Evolutionary conservation across 2,329 filamentous ascomycete genomes (phyloP), one percentile per base, ranked within the genome.

Genomic region (Magnaporthiopsis poae): DNA sequence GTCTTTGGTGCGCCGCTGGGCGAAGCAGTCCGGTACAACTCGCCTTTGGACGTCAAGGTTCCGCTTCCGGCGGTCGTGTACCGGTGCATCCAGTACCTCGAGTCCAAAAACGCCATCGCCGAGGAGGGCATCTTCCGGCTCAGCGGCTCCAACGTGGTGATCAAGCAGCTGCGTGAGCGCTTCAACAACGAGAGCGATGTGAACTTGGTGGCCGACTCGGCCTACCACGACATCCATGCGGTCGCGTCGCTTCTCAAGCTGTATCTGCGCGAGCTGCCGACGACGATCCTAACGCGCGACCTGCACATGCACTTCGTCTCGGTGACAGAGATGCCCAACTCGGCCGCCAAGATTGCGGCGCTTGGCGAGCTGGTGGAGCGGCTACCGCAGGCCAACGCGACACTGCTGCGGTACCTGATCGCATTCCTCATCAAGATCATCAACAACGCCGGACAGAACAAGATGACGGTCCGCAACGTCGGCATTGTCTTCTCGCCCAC

Each of bases 401-500:
- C 90, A 2, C 81, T 99, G 61, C 82, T 99, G 59, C 88, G 90
- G 72, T 92, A 96, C 69, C 80, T 99, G 66, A 91, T 94, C 63
- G 87, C 90, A 3, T 97, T 96, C 78, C 79, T 99, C 72, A 91
- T 96, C 74, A 89, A 90, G 73, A 94, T 99, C 72, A 92, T 97
- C 74, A 92, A 95, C 77, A 92, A 97, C 72, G 83, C 92, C 8
- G 88, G 91, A 71, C 82, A 90, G 69, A 99, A 99, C 81, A 98
- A 97, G 82, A 99, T 99, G 95, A 97, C 91, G 13, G 91, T 97
- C 65, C 88, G 94, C 70, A 99, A 99, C 74, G 91, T 99, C 66
- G 94, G 95, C 70, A 98, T 99, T 72, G 94, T 99, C 67, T 99
- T 99, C 77, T 96, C 95, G 21, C 95, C 95, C 0, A 98, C 95